Percentiles rank a stretch among this genome's conserved stretches.
Evolutionary conservation across 768 basidiomycete genomes (phyloP).

Genomic region (Collybia nuda): DNA sequence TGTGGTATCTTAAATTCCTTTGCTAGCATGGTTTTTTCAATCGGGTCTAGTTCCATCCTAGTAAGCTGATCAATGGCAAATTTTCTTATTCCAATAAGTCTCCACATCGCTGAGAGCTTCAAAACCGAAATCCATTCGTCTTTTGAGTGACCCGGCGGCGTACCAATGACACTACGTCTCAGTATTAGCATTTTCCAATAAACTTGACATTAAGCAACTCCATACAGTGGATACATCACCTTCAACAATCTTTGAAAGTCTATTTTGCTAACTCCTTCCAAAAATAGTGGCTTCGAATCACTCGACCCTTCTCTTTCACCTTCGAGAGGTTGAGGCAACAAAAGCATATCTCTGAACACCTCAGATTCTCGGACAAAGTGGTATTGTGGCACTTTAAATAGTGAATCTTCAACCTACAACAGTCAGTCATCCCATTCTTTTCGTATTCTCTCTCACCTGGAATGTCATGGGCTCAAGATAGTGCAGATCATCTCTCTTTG

Average conservation of each 20-base stretch:
- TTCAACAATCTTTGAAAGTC: constrained; percentile 24
- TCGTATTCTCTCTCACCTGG: background rate
- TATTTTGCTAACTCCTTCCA: constrained; percentile 17
- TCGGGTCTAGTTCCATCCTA: background rate
- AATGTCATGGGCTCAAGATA: background rate
- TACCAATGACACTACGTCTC: background rate
- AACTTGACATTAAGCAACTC: background rate
- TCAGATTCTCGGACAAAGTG: constrained; percentile 22
- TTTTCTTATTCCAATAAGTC: constrained; percentile 17
- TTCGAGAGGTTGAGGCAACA: constrained; percentile 14
- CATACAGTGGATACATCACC: constrained; percentile 26
- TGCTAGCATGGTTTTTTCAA: background rate
- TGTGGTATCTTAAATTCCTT: background rate
- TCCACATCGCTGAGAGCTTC: constrained; percentile 31
- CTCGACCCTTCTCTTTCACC: constrained; percentile 15
- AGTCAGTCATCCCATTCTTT: background rate
- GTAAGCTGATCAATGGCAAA: constrained; percentile 23
- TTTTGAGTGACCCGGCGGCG: background rate
- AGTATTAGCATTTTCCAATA: background rate
- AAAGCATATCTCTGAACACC: constrained; percentile 24
- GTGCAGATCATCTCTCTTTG: background rate
- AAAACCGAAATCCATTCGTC: constrained; percentile 28
- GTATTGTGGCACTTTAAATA: constrained; percentile 27
- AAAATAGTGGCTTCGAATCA: constrained; percentile 21
- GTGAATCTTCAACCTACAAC: constrained; percentile 21